Evolutionary conservation across 2,329 filamentous ascomycete genomes (phyloP).

Genomic region (Macrophomina pseudophaseolina): DNA sequence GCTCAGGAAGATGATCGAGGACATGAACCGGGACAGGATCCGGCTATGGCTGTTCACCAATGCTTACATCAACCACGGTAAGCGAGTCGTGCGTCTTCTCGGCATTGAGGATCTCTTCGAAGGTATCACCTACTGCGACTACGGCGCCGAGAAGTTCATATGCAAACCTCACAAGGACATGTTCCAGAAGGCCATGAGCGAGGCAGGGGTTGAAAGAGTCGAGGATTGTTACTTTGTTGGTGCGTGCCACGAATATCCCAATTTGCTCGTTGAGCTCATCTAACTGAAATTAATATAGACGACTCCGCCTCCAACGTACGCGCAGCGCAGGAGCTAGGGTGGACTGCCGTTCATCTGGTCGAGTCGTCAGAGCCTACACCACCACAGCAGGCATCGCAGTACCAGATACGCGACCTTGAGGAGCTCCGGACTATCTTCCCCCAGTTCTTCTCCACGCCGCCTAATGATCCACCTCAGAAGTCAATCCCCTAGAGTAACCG

Average conservation of each 20-base stretch:
- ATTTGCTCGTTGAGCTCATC: background rate
- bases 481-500: conserved; percentile 5
- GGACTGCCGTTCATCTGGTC: conserved; percentile 84
- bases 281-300: conserved; percentile 57
- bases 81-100: conserved; percentile 79
- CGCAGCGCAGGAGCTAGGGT: conserved; percentile 78
- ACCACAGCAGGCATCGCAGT: conserved; percentile 67
- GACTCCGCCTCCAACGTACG: conserved; percentile 85
- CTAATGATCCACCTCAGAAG: conserved; percentile 21
- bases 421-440: conserved; percentile 80
- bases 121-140: conserved; percentile 94
- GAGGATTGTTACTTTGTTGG: conserved; percentile 91
- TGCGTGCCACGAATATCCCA: conserved; percentile 53
- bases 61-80: conserved; percentile 88
- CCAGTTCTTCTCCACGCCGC: conserved; percentile 74
- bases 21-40: conserved; percentile 83
- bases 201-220: conserved; percentile 72
- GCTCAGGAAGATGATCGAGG: conserved; percentile 76
- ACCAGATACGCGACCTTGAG: conserved; percentile 75
- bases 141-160: conserved; percentile 71
- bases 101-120: conserved; percentile 89
- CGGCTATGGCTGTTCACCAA: conserved; percentile 96
- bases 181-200: conserved; percentile 86
- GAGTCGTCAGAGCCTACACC: conserved; percentile 74
- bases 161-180: conserved; percentile 87